These are phyloP conservation scores for Leishmania tarentolae DNA, from an alignment of 208 protist genomes.

Conservation along the genomic window DNA sequence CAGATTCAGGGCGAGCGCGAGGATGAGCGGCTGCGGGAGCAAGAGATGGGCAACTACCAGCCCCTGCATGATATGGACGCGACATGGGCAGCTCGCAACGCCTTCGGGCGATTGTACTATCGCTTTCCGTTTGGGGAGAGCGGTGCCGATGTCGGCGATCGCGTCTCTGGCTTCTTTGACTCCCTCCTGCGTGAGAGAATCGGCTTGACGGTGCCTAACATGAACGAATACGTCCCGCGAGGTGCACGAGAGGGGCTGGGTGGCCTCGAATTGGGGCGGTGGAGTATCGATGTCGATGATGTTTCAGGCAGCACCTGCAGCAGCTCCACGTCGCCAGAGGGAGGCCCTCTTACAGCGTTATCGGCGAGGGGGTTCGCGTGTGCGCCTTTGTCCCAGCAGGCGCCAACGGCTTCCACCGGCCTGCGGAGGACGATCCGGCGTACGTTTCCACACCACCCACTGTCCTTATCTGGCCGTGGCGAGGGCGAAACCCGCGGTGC, in stretches of 20 bases:
- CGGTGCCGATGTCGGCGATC: slow-evolving; percentile 90
- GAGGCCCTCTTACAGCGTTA: background rate
- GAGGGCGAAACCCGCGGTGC: slow-evolving; percentile 19
- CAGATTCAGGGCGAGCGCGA: slow-evolving; percentile 88
- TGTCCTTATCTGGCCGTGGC: slow-evolving; percentile 25
- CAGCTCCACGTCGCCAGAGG: background rate
- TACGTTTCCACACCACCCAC: background rate
- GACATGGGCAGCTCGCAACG: slow-evolving; percentile 69
- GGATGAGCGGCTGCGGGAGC: slow-evolving; percentile 93
- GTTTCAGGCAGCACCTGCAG: background rate
- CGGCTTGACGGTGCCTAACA: slow-evolving; percentile 63
- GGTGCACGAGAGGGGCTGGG: slow-evolving; percentile 23
- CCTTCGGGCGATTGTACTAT: slow-evolving; percentile 91
- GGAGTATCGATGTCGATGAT: slow-evolving; percentile 11
- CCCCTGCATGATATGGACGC: slow-evolving; percentile 69
- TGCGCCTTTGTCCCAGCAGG: background rate
- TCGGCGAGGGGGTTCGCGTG: background rate
- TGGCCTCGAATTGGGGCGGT: slow-evolving; percentile 15
- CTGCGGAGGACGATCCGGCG: background rate
- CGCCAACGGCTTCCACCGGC: background rate
- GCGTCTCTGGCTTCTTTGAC: slow-evolving; percentile 89
- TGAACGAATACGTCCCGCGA: slow-evolving; percentile 41
- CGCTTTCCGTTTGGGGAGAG: slow-evolving; percentile 91
- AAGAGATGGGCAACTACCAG: slow-evolving; percentile 95
- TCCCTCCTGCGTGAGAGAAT: slow-evolving; percentile 77